phyloP scores from a whole-genome alignment of 192 early-diverging fungal genomes.

The Gonapodya prolifera region DNA sequence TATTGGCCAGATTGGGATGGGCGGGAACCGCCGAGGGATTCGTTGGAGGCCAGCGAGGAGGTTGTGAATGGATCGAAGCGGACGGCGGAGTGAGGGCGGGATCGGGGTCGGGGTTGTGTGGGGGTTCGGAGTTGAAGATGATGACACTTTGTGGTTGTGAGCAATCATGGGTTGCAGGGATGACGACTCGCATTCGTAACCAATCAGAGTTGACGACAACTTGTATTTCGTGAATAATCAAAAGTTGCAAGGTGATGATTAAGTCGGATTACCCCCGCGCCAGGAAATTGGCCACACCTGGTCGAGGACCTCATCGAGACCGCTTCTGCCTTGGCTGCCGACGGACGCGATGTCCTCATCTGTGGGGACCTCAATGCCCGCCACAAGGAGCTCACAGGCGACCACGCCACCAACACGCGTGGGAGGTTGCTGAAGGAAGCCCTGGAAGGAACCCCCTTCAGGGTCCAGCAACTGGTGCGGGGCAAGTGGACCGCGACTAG shows the following conservation, averaged over 20 bases:
- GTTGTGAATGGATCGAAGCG: background rate
- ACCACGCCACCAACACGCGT: background rate
- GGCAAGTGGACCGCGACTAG: background rate
- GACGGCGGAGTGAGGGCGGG: too few relatives aligned
- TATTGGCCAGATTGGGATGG: slow-evolving; percentile 18
- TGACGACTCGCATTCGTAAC: too few relatives aligned
- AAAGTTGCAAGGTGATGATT: too few relatives aligned
- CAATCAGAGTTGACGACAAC: too few relatives aligned
- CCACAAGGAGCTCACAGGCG: background rate
- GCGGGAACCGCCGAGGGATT: slow-evolving; percentile 21
- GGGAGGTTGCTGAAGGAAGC: background rate
- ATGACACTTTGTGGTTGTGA: too few relatives aligned
- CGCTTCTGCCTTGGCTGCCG: background rate
- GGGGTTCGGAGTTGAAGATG: too few relatives aligned
- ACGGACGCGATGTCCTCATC: background rate
- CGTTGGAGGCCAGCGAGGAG: slow-evolving; percentile 6
- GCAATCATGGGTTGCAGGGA: too few relatives aligned
- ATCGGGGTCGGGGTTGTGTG: too few relatives aligned
- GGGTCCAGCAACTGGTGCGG: background rate
- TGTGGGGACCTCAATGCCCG: background rate
- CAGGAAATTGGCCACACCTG: too few relatives aligned
- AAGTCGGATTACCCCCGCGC: too few relatives aligned
- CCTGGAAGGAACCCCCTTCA: background rate
- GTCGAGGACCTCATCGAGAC: background rate
- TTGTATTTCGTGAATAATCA: too few relatives aligned